A percentile compares a stretch with the other conserved stretches of the same genome.
These are phyloP conservation scores for Phytophthora litchii DNA, from an alignment of 352 stramenopile species.

Conservation along the genomic window DNA sequence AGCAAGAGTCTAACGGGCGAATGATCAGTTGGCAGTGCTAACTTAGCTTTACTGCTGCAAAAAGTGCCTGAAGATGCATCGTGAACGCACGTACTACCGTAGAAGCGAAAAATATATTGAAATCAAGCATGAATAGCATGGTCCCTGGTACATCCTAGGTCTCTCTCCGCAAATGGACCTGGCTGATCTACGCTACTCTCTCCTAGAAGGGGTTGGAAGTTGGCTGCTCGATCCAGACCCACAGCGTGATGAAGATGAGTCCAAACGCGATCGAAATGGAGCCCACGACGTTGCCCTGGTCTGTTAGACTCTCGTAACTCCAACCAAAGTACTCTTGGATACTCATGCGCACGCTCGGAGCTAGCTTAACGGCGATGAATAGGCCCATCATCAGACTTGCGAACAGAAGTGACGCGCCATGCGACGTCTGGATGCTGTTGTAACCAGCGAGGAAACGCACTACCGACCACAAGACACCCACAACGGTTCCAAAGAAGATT, in stretches of 20 bases:
- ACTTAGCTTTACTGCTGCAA: too few relatives aligned
- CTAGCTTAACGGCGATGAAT: conserved; percentile 82
- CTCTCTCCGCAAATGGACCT: conserved; percentile 11
- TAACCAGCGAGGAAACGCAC: conserved; percentile 83
- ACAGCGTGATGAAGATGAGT: conserved; percentile 81
- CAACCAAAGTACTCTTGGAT: conserved; percentile 91
- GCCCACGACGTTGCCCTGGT: conserved; percentile 86
- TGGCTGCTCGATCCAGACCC: conserved; percentile 84
- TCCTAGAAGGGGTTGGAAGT: conserved; percentile 80
- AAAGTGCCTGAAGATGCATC: conserved; percentile 1
- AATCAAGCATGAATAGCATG: conserved; percentile 37
- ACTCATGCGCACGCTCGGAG: conserved; percentile 82
- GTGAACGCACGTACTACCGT: conserved; percentile 7
- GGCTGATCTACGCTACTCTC: conserved; percentile 16
- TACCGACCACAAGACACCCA: conserved; percentile 71
- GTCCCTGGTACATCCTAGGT: conserved; percentile 24
- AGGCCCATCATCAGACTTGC: conserved; percentile 83
- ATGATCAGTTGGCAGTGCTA: not conserved
- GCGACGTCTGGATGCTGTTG: conserved; percentile 75
- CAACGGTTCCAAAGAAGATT: conserved; percentile 73
- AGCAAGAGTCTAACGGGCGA: conserved; percentile 1
- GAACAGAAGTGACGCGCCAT: conserved; percentile 76
- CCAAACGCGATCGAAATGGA: conserved; percentile 73
- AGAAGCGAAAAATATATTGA: conserved; percentile 47
- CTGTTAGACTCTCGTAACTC: conserved; percentile 85